These are phyloP conservation scores for Psilocybe azurescens DNA, from an alignment of 768 basidiomycete genomes.

Conservation along the genomic window DNA sequence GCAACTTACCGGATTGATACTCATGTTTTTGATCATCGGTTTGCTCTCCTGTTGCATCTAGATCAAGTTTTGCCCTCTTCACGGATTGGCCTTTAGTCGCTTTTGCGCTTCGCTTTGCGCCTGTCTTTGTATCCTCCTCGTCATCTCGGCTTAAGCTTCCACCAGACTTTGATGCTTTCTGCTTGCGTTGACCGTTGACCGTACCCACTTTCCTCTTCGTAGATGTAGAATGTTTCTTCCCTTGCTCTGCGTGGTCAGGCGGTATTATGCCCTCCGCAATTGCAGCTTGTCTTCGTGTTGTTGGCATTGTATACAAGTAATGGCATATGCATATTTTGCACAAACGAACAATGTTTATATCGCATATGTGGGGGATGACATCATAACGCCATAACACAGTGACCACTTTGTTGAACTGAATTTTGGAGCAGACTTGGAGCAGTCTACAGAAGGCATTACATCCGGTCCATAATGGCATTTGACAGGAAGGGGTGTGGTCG, in stretches of 20 bases:
- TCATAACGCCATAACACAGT: too few species aligned
- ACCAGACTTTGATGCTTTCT: too few species aligned
- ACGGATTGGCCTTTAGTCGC: slow-evolving; percentile 28
- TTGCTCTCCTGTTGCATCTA: slow-evolving; percentile 15
- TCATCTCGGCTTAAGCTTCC: slow-evolving; percentile 4
- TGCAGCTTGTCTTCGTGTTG: slow-evolving; percentile 34
- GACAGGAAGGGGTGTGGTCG: too few species aligned
- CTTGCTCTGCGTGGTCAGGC: slow-evolving; percentile 5
- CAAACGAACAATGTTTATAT: not conserved
- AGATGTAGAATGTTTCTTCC: slow-evolving; percentile 11
- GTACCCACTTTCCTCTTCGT: slow-evolving; percentile 15
- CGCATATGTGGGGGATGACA: too few species aligned
- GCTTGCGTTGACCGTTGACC: slow-evolving; percentile 3
- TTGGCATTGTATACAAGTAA: slow-evolving; percentile 26
- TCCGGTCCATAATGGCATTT: too few species aligned
- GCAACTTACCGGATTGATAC: slow-evolving; percentile 24
- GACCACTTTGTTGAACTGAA: not conserved
- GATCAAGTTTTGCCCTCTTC: slow-evolving; percentile 32
- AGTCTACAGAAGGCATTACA: too few species aligned
- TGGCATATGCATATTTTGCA: not conserved
- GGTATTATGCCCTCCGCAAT: slow-evolving; percentile 17
- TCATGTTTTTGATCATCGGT: slow-evolving; percentile 16
- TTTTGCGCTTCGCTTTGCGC: slow-evolving; percentile 5
- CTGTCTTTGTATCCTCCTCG: slow-evolving; percentile 8
- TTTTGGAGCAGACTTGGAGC: not conserved